Conservation (phyloP, 2,329 filamentous ascomycete genomes). For the Lanzia echinophila region DNA sequence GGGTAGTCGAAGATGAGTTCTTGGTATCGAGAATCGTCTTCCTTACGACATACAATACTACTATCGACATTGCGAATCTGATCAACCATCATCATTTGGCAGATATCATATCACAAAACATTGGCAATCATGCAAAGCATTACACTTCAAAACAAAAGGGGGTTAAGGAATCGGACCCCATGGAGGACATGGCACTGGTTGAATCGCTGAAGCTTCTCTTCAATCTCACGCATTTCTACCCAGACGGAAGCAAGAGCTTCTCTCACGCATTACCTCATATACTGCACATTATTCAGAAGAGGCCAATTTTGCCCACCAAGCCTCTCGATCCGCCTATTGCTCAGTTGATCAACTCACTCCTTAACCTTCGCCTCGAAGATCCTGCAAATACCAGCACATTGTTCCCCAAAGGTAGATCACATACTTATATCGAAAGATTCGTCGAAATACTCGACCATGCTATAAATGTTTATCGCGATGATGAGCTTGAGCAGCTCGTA, state of each 20-base stretch:
- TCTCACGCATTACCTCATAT: constrained; percentile 62
- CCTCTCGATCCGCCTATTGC: constrained; percentile 69
- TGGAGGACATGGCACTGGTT: constrained; percentile 71
- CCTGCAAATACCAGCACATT: constrained; percentile 42
- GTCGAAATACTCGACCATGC: constrained; percentile 64
- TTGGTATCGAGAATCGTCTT: constrained; percentile 73
- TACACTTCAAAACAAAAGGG: constrained; percentile 34
- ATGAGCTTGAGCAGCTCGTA: constrained; percentile 64
- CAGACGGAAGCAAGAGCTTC: constrained; percentile 55
- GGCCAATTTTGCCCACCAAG: constrained; percentile 49
- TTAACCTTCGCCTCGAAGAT: constrained; percentile 66
- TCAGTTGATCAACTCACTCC: constrained; percentile 69
- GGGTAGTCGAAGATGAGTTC: constrained; percentile 80
- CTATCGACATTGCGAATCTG: constrained; percentile 57
- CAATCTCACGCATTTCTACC: constrained; percentile 74
- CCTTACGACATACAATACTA: constrained; percentile 69
- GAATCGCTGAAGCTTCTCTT: constrained; percentile 87
- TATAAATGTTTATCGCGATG: constrained; percentile 54
- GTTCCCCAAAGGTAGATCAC: constrained; percentile 58
- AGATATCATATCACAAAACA: constrained; percentile 61
- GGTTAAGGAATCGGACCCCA: constrained; percentile 39
- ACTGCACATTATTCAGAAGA: constrained; percentile 59
- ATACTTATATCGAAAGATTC: constrained; percentile 55
- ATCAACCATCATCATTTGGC: constrained; percentile 61
- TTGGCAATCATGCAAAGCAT: constrained; percentile 60